These are phyloP conservation scores for Claviceps quebecensis DNA, from an alignment of 2,329 filamentous ascomycete species.

Conservation along the genomic window DNA sequence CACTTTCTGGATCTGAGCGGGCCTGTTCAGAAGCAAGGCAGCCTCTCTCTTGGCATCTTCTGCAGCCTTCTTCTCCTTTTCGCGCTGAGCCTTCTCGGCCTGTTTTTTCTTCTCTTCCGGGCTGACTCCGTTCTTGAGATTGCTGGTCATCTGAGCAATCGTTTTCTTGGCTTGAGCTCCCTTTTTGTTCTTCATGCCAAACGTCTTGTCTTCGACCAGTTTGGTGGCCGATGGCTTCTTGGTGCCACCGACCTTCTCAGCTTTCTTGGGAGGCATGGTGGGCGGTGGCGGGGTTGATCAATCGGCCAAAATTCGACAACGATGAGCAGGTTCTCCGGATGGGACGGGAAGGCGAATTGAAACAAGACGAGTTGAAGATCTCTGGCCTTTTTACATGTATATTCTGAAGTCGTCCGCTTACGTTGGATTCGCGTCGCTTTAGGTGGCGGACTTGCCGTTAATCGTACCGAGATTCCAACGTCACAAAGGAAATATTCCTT, in stretches of 20 bases:
- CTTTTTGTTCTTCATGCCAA: slow-evolving; percentile 99
- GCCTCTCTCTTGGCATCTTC: slow-evolving; percentile 72
- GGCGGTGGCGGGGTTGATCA: slow-evolving; percentile 16
- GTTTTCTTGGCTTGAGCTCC: slow-evolving; percentile 78
- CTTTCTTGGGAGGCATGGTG: slow-evolving; percentile 62
- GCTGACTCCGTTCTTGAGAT: slow-evolving; percentile 60
- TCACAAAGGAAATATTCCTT: slow-evolving; percentile 6
- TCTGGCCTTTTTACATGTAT: not conserved
- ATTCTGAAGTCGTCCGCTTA: not conserved
- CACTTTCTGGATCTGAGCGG: slow-evolving; percentile 92
- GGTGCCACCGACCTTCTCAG: slow-evolving; percentile 35
- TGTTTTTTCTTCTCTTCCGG: slow-evolving; percentile 75
- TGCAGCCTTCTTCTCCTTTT: slow-evolving; percentile 81
- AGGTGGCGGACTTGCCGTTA: not conserved
- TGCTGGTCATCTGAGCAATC: slow-evolving; percentile 69
- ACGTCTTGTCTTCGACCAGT: slow-evolving; percentile 82
- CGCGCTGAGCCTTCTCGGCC: slow-evolving; percentile 51
- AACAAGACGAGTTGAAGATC: not conserved
- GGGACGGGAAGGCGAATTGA: not conserved
- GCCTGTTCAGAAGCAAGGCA: slow-evolving; percentile 73
- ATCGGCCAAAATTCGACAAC: not conserved
- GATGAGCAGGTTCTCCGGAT: not conserved
- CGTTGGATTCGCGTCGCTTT: not conserved
- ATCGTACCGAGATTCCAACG: slow-evolving; percentile 2
- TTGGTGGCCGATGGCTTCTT: slow-evolving; percentile 47